Conservation (phyloP, 2,329 filamentous ascomycete species). For the Pezicula rhizophila region DNA sequence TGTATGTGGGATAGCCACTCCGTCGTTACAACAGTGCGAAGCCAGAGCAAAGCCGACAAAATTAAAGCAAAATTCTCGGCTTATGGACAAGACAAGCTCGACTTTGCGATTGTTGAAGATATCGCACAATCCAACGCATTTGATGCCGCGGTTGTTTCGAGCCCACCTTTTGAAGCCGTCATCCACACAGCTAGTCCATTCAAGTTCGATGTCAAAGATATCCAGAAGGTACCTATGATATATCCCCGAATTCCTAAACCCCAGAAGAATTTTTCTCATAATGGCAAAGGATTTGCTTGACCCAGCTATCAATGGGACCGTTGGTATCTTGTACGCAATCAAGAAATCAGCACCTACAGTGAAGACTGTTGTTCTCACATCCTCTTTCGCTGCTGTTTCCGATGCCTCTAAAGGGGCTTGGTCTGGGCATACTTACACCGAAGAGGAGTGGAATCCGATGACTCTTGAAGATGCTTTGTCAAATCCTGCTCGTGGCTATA, state of each 20-base stretch:
- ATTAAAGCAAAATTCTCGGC: constrained; percentile 32
- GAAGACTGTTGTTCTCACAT: constrained; percentile 43
- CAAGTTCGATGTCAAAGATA: constrained; percentile 21
- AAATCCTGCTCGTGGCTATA: constrained; percentile 30
- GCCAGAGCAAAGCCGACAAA: constrained; percentile 35
- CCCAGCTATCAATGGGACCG: constrained; percentile 47
- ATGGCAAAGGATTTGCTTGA: constrained; percentile 35
- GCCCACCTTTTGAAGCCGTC: constrained; percentile 61
- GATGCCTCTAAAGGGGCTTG: constrained; percentile 25
- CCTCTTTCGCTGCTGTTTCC: constrained; percentile 56
- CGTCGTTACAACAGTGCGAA: constrained; percentile 40
- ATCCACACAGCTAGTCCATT: constrained; percentile 63
- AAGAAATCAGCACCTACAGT: constrained; percentile 31
- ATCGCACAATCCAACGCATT: constrained; percentile 65
- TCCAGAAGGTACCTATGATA: constrained; percentile 2
- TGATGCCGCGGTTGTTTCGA: constrained; percentile 39
- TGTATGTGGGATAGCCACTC: constrained; percentile 8
- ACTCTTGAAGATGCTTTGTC: constrained; percentile 35
- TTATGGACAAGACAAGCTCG: constrained; percentile 16
- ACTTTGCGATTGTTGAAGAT: constrained; percentile 58
- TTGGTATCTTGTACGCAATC: constrained; percentile 39
- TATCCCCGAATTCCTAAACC: neutral
- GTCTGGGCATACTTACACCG: constrained; percentile 42
- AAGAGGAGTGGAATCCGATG: constrained; percentile 48
- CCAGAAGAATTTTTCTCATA: constrained; percentile 8